phyloP scores from a whole-genome alignment of 2,329 filamentous ascomycete genomes.

The Chaetothyriales sp. region DNA sequence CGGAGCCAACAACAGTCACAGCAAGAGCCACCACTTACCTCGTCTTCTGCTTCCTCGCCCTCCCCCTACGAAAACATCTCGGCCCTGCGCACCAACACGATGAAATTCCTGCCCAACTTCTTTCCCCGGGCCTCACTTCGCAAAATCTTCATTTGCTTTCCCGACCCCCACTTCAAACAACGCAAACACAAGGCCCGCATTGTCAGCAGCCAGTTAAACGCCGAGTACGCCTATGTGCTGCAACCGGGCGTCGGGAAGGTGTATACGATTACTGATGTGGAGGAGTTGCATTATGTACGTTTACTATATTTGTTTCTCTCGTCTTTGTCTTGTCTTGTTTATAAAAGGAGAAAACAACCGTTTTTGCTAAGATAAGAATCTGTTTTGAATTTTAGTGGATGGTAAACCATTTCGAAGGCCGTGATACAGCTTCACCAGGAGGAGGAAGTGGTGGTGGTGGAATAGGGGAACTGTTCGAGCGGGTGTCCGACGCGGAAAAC shows the following conservation, averaged over 20 bases:
- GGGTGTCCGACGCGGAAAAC: conserved; percentile 46
- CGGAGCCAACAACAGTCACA: conserved; percentile 35
- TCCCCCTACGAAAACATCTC: conserved; percentile 66
- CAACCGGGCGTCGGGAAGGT: conserved; percentile 63
- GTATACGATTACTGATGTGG: conserved; percentile 95
- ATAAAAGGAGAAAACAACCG: no score
- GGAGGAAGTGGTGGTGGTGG: conserved; percentile 50
- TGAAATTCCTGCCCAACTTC: conserved; percentile 99
- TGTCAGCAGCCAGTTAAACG: conserved; percentile 72
- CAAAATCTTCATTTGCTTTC: conserved; percentile 96
- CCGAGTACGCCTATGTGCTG: conserved; percentile 84
- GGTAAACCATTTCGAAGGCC: conserved; percentile 37
- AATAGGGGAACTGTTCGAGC: conserved; percentile 74
- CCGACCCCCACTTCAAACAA: conserved; percentile 94
- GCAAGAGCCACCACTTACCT: conserved; percentile 1
- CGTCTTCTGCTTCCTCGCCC: conserved; percentile 1
- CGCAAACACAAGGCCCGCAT: conserved; percentile 96
- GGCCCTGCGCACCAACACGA: conserved; percentile 82
- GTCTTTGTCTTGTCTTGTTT: conserved; percentile 34
- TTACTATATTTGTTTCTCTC: conserved; percentile 42
- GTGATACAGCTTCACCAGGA: conserved; percentile 34
- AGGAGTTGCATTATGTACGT: conserved; percentile 55
- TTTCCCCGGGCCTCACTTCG: conserved; percentile 67
- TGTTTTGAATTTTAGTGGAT: conserved; percentile 22
- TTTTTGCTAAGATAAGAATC: background rate